These are phyloP conservation scores for Oryza glumipatula DNA, from an alignment of 176 grass and related monocot genomes.

Conservation along the genomic window DNA sequence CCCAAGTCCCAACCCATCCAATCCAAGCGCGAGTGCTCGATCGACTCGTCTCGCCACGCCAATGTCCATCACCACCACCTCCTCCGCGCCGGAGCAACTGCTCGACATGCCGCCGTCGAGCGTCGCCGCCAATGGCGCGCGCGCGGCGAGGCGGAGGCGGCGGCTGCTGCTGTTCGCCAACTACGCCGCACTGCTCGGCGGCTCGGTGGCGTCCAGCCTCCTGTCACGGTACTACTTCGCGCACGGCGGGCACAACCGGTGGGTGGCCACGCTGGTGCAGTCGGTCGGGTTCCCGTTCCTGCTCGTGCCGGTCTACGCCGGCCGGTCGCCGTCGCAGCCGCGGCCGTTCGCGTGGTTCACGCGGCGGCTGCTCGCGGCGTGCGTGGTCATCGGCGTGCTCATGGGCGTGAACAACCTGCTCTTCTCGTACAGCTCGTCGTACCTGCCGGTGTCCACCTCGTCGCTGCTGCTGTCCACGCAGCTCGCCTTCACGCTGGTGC, in stretches of 20 bases:
- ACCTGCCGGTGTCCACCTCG: conserved; percentile 91
- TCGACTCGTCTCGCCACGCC: neutral
- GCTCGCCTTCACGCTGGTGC: conserved; percentile 82
- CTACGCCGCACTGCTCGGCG: conserved; percentile 72
- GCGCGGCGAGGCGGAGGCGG: conserved; percentile 23
- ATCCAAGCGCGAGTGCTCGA: neutral
- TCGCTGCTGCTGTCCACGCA: conserved; percentile 92
- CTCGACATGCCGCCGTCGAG: conserved; percentile 34
- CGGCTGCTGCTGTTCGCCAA: conserved; percentile 55
- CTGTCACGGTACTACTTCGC: conserved; percentile 91
- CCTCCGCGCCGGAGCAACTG: conserved; percentile 31
- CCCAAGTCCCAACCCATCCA: neutral
- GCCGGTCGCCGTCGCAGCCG: conserved; percentile 32
- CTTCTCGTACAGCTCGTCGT: conserved; percentile 75
- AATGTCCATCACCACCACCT: conserved; percentile 40
- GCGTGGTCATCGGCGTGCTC: conserved; percentile 75
- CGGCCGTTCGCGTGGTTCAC: conserved; percentile 61
- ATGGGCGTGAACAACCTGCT: conserved; percentile 94
- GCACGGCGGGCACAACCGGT: conserved; percentile 72
- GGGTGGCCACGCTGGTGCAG: conserved; percentile 93
- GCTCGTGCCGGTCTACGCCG: conserved; percentile 63
- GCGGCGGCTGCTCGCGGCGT: conserved; percentile 46
- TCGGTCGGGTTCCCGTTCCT: conserved; percentile 85
- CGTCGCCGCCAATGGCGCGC: neutral
- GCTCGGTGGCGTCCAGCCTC: conserved; percentile 74